These are phyloP conservation scores for Gilbertella persicaria DNA, from an alignment of 371 early-diverging fungal species.

Conservation along the genomic window DNA sequence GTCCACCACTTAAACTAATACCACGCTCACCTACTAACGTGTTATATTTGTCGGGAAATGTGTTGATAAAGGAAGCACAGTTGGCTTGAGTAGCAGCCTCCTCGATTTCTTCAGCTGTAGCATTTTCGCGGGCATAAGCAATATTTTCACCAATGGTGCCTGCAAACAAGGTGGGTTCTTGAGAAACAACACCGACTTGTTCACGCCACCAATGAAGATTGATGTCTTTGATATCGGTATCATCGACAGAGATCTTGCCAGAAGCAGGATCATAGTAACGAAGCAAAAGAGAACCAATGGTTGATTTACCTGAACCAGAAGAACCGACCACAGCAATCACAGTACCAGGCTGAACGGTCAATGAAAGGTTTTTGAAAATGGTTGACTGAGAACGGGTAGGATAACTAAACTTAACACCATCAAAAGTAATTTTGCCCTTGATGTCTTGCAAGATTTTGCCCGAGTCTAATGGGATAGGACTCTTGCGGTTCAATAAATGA, in stretches of 20 bases:
- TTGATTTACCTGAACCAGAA: constrained; percentile 79
- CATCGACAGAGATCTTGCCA: constrained; percentile 62
- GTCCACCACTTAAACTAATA: constrained; percentile 76
- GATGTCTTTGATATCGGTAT: constrained; percentile 53
- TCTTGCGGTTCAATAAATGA: constrained; percentile 61
- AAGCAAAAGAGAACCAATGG: constrained; percentile 65
- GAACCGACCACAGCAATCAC: constrained; percentile 63
- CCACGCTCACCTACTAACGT: constrained; percentile 77
- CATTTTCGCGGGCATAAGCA: constrained; percentile 60
- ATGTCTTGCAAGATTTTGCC: constrained; percentile 45
- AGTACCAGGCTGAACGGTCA: constrained; percentile 70
- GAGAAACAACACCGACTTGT: constrained; percentile 72
- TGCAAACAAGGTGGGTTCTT: constrained; percentile 86
- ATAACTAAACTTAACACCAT: constrained; percentile 69
- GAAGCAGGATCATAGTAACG: constrained; percentile 70
- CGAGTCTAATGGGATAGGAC: constrained; percentile 45
- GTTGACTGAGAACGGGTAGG: constrained; percentile 66
- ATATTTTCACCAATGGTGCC: constrained; percentile 83
- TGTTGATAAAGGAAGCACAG: constrained; percentile 62
- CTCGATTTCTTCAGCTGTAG: constrained; percentile 57
- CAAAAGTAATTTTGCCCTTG: constrained; percentile 64
- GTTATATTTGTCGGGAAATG: constrained; percentile 65
- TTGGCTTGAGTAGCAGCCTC: constrained; percentile 68
- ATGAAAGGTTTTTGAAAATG: constrained; percentile 63
- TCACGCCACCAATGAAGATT: constrained; percentile 57